Evolutionary conservation across 106 monocot genomes (phyloP).

Genomic region (Dioscorea zingiberensis): DNA sequence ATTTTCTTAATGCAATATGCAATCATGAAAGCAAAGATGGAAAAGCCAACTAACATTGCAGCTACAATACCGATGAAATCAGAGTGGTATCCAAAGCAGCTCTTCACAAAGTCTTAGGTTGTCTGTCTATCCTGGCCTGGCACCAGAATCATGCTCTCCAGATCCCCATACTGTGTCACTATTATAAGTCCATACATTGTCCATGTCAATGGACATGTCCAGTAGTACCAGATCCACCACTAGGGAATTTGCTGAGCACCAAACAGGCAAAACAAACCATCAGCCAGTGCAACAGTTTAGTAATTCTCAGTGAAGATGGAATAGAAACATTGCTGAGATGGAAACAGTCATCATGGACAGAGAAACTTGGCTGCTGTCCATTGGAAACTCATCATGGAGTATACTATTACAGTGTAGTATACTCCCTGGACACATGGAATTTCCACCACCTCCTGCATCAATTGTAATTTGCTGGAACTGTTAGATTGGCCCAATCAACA

Average conservation of each 20-base stretch:
- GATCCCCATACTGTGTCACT: constrained; percentile 68
- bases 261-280: background rate
- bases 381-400: constrained; percentile 66
- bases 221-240: constrained; percentile 98
- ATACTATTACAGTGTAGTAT: constrained; percentile 44
- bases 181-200: constrained; percentile 86
- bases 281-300: background rate
- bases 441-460: constrained; percentile 58
- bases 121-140: constrained; percentile 28
- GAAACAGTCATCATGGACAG: constrained; percentile 85
- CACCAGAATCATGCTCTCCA: constrained; percentile 34
- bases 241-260: constrained; percentile 68
- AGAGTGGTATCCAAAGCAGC: constrained; percentile 47
- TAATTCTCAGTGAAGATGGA: constrained; percentile 28
- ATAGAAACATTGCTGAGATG: constrained; percentile 66
- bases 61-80: constrained; percentile 72
- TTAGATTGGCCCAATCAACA: background rate
- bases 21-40: constrained; percentile 67
- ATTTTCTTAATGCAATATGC: constrained; percentile 71
- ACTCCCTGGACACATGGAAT: constrained; percentile 52
- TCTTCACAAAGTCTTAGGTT: constrained; percentile 44
- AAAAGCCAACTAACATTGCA: constrained; percentile 45
- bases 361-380: constrained; percentile 68
- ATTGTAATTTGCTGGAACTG: background rate
- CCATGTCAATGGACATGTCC: constrained; percentile 92